Percentiles rank a stretch among this genome's conserved stretches.
Evolutionary conservation across 2,329 filamentous ascomycete genomes (phyloP).

Genomic region (Nemania bipapillata): DNA sequence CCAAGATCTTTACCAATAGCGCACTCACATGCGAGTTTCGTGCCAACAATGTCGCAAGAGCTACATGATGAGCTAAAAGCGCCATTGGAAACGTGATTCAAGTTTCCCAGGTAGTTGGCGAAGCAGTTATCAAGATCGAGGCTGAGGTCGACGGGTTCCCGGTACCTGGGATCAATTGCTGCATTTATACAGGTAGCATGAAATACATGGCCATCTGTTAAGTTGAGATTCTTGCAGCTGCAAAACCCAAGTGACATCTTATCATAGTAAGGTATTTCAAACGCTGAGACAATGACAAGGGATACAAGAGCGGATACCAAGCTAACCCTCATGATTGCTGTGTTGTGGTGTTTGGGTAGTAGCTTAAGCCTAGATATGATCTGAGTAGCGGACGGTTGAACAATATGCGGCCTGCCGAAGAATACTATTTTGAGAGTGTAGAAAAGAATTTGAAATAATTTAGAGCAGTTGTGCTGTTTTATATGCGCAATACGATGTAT

Average conservation of each 20-base stretch:
- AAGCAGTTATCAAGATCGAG: conserved; percentile 7
- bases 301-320: not conserved
- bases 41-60: not conserved
- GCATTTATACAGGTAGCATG: not conserved
- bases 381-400: not conserved
- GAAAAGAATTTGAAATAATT: not conserved
- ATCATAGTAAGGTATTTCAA: not conserved
- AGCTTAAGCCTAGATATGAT: no score
- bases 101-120: conserved; percentile 8
- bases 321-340: not conserved
- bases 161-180: not conserved
- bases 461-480: not conserved
- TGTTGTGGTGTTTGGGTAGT: not conserved
- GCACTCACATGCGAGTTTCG: conserved; percentile 6
- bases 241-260: not conserved
- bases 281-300: not conserved
- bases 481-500: not conserved
- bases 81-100: not conserved
- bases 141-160: not conserved
- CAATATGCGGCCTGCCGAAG: not conserved
- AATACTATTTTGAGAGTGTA: not conserved
- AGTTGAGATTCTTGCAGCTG: not conserved
- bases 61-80: not conserved
- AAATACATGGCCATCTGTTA: not conserved
- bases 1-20: not conserved